These are phyloP conservation scores for Cladophialophora bantiana DNA, from an alignment of 2,329 filamentous ascomycete species.

Conservation along the genomic window DNA sequence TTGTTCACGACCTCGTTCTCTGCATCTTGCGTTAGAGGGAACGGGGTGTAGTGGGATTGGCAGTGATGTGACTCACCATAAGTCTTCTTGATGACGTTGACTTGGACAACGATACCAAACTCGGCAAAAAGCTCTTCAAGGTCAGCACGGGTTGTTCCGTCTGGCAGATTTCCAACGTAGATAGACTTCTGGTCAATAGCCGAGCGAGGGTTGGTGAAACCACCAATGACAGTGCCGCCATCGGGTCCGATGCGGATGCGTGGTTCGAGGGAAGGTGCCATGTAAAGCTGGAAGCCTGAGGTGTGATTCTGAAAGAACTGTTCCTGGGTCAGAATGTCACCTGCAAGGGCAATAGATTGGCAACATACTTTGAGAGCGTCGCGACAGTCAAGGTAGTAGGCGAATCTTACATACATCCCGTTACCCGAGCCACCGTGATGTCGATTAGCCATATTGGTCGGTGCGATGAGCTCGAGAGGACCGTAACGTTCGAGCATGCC, in stretches of 20 bases:
- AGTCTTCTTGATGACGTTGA: conserved; percentile 38
- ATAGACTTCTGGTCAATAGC: conserved; percentile 37
- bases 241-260: conserved; percentile 17
- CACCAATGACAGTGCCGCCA: conserved; percentile 25
- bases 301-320: conserved; percentile 33
- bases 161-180: conserved; percentile 40
- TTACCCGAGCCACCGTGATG: conserved; percentile 16
- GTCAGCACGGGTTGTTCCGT: conserved; percentile 29
- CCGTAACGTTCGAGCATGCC: conserved; percentile 35
- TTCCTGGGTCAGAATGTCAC: conserved; percentile 7
- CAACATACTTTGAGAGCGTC: conserved; percentile 38
- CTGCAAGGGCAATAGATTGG: too few species aligned
- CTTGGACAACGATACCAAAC: conserved; percentile 35
- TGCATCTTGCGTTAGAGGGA: conserved; percentile 23
- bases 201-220: conserved; percentile 29
- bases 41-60: neutral
- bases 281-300: conserved; percentile 26
- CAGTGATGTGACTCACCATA: conserved; percentile 32
- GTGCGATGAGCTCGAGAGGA: conserved; percentile 30
- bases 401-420: conserved; percentile 38
- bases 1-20: conserved; percentile 33
- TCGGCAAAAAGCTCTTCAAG: conserved; percentile 32
- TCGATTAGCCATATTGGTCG: conserved; percentile 27
- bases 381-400: conserved; percentile 39
- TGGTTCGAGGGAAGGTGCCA: conserved; percentile 34